Conservation (phyloP, 129 eudicot species). For the Mikania micrantha region DNA sequence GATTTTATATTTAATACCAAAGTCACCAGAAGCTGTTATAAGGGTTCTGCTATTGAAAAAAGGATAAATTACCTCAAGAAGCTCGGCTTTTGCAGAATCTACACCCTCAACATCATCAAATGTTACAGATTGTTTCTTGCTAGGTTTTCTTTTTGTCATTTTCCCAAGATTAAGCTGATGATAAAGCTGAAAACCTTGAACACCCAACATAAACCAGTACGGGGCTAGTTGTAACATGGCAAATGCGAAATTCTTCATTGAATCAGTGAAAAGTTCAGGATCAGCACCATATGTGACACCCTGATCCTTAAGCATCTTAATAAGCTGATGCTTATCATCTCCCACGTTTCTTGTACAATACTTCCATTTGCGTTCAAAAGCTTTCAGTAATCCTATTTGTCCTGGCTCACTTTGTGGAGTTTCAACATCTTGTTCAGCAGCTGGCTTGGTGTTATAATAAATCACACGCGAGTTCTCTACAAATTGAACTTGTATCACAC, state of each 20-base stretch:
- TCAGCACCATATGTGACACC: constrained; percentile 37
- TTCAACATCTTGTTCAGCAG: constrained; percentile 17
- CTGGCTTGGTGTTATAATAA: constrained; percentile 26
- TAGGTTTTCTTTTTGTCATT: constrained; percentile 30
- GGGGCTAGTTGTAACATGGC: constrained; percentile 27
- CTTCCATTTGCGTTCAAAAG: constrained; percentile 21
- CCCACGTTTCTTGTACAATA: constrained; percentile 29
- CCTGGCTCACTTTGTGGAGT: constrained; percentile 7
- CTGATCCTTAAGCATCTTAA: constrained; percentile 26
- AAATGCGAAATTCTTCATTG: constrained; percentile 21
- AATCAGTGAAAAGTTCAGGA: constrained; percentile 20
- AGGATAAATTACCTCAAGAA: constrained; percentile 26
- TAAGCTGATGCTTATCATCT: constrained; percentile 24
- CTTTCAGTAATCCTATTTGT: constrained; percentile 5
- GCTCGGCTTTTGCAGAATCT: constrained; percentile 34
- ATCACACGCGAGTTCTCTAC: constrained; percentile 31
- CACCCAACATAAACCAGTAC: constrained; percentile 30
- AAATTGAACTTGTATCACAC: constrained; percentile 30
- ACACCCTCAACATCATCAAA: constrained; percentile 39
- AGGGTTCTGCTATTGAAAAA: not conserved
- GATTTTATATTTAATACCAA: not conserved
- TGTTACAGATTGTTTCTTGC: constrained; percentile 32
- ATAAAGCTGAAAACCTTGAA: constrained; percentile 24
- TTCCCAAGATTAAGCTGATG: constrained; percentile 23
- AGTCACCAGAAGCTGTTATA: not conserved